Base-by-base conservation (phyloP, 441 rosid species). In the Lepidium campestre region DNA sequence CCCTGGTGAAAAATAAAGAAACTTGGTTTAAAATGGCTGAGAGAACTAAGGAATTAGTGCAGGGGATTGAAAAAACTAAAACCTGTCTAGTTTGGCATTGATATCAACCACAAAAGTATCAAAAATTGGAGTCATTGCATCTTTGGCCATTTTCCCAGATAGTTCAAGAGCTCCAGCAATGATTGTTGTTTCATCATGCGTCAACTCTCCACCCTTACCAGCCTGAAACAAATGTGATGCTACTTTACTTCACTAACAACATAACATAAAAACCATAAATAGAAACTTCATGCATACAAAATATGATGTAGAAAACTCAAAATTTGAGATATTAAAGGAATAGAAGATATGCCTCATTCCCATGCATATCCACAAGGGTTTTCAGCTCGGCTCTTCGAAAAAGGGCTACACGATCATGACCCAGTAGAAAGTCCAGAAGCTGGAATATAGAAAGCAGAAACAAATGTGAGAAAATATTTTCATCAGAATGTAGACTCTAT, bases 91-190 rank as follows among this genome's bases (percentile, higher is more conserved):
- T 59, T 78, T 84, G 54, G 83, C 81, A 58, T 86, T 85, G 60
- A 89, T 78, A 72, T 86, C 94, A 77, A 91, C 62, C 4, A 88
- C 81, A 79, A 91, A 91, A 5, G 89, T 86, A 13, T 87, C 90
- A 5, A 74, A 54, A 58, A 89, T 73, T 12, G 90, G 86, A 63
- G 93, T 89, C 98, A 92, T 92, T 55, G 98, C 98, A 85, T 86
- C 82, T 81, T 85, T 85, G 56, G 93, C 96, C 15, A 91, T 85
- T 81, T 86, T 92, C 77, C 79, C 91, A 7, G 98, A 89, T 83
- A 92, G 62, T 71, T 92, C 93, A 77, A 92, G 95, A 68, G 98
- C 98, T 55, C 98, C 98, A 45, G 96, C 77, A 48, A 92, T 92
- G 74, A 92, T 92, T 40, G 98, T 85, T 46, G 98, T 89, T 83